A percentile compares a stretch with the other conserved stretches of the same genome.
These are phyloP conservation scores for Camellia japonica DNA, from an alignment of 148 eudicot genomes.

Conservation along the genomic window DNA sequence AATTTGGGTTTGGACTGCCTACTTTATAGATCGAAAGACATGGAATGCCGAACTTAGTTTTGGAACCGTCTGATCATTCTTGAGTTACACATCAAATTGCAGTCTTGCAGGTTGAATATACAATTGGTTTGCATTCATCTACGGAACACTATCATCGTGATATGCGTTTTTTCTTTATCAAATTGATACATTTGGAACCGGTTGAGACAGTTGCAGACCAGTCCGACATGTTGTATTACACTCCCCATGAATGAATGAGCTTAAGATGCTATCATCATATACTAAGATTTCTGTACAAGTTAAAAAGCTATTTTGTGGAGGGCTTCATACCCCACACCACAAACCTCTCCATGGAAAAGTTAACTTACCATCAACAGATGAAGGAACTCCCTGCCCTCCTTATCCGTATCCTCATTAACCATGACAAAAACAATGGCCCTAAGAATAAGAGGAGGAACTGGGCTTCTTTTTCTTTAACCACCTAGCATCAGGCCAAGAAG, in stretches of 20 bases:
- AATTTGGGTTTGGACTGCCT: background rate
- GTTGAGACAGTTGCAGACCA: background rate
- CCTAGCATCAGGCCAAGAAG: no score
- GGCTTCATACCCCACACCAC: no score
- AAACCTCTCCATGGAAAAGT: no score
- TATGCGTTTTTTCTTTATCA: background rate
- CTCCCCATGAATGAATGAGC: background rate
- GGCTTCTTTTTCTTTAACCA: no score
- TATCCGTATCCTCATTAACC: no score
- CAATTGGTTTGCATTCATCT: background rate
- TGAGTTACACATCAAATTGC: background rate
- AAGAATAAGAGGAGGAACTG: no score
- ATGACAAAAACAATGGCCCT: no score
- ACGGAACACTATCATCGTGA: background rate
- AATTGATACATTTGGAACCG: background rate
- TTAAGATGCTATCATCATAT: no score
- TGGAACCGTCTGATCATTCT: background rate
- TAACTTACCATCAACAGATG: no score
- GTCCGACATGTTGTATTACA: background rate
- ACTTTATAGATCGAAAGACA: background rate
- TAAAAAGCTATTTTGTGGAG: no score
- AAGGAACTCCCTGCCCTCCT: no score
- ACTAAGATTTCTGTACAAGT: no score
- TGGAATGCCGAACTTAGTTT: background rate
- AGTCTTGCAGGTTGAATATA: background rate